Conservation (phyloP, 169 alveolate genomes). For the Perkinsus olseni region DNA sequence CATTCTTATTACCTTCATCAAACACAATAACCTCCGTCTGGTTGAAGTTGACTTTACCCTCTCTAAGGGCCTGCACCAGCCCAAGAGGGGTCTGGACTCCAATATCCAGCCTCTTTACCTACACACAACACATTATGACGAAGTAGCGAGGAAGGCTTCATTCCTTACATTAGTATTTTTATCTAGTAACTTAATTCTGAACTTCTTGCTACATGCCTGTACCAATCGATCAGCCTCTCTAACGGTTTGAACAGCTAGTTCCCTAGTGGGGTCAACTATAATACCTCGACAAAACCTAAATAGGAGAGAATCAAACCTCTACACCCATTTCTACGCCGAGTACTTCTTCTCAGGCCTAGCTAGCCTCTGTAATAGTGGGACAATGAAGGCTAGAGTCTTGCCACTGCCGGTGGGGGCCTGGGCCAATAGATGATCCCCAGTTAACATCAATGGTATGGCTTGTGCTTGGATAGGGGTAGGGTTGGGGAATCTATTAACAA, state of each 20-base stretch:
- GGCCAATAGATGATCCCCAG: slow-evolving; percentile 56
- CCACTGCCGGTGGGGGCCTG: slow-evolving; percentile 79
- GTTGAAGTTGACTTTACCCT: neutral
- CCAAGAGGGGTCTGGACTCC: neutral
- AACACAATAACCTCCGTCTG: neutral
- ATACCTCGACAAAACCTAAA: neutral
- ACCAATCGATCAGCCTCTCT: slow-evolving; percentile 4
- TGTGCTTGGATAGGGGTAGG: slow-evolving; percentile 65
- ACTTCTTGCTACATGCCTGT: neutral
- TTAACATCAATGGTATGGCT: slow-evolving; percentile 53
- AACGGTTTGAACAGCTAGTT: slow-evolving; percentile 31
- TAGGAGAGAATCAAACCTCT: neutral
- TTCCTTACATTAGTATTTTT: neutral
- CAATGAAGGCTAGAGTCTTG: slow-evolving; percentile 65
- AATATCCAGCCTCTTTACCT: neutral
- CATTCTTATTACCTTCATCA: neutral
- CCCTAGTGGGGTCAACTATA: slow-evolving; percentile 34
- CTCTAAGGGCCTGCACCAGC: neutral
- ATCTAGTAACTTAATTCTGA: neutral
- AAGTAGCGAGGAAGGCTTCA: neutral
- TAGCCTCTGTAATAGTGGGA: slow-evolving; percentile 52
- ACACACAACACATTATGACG: neutral
- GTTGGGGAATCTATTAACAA: too few species aligned
- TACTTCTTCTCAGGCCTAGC: slow-evolving; percentile 21
- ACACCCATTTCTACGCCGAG: slow-evolving; percentile 4